Base-by-base conservation (phyloP, 108 stramenopile species). In the Pseudonitzschia delicatissima region DNA sequence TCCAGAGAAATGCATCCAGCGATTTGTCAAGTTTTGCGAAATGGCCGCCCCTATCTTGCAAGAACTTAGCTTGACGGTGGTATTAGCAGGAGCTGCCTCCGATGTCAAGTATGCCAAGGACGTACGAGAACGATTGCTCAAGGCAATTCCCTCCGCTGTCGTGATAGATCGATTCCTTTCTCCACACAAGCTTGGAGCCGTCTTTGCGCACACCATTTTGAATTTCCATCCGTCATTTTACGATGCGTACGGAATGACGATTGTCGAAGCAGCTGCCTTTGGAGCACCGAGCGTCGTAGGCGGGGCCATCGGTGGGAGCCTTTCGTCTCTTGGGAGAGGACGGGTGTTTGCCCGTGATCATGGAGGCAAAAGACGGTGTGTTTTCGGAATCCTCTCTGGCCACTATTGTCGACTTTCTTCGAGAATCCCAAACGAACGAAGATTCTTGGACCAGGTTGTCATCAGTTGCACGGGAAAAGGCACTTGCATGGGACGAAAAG, bases 171-270 rank as follows among this genome's bases (percentile, higher is more conserved):
- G n/a, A 17, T 79, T 79, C 61, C 74, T 84, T 26, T 66, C 68
- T 17, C 75, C 83, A n/a, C n/a, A 28, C 28, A 64, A 70, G 55
- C 48, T 84, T 51, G 80, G 69, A 3, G 67, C 79, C 6, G 23
- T 81, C 0, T 72, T 81, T 34, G 66, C 53, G 18, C 49, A 64
- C 17, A 71, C 78, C 12, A 50, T 62, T 18, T 12, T 84, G 35
- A 84, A 84, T 68, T 53, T 84, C 71, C 83, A 84, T 57, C 83
- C 83, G 3, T 76, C 74, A 45, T 62, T 66, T 3, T 84, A 84
- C 45, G 83, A 84, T 68, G 80, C 83, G 7, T 84, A 75, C 58
- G 83, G 83, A 12, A 84, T 84, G 83, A 84, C 83, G 3, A 57
- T 84, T 35, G 62, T 84, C 7, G 83, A 84, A 70, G 76, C 83